Base-by-base conservation (phyloP, 768 basidiomycete genomes). In the Suillus lakei region DNA sequence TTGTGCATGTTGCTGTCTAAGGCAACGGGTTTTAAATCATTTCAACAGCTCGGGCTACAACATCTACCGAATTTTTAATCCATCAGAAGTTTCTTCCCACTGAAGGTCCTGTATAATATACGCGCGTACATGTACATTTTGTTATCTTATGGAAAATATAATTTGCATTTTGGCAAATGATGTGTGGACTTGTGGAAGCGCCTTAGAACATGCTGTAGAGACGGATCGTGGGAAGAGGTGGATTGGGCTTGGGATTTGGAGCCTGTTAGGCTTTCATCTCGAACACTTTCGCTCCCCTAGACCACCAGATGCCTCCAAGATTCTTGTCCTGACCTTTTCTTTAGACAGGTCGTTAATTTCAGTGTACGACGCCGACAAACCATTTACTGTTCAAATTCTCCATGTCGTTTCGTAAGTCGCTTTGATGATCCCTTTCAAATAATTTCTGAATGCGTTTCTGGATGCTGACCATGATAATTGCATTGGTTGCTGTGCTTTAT, bases 21-120 rank as follows among this genome's bases (percentile, higher is more conserved):
- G 34, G 55, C 39, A 18, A 51, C 26, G 30, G 53, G 30, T 54
- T 34, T 34, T 3, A 54, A 54, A 6, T 34, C 9, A 21, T 34
- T 15, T 26, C 8, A 66, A 34, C 74, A 95, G 94, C 74, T 79
- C 95, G 69, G 85, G 86, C 64, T 96, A 88, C 76, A 94, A 95
- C 73, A 86, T 95, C 60, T 92, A 93, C 72, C 80, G 86, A 65
- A 81, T 91, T 13, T 65, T 86, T 32, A 70, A 86, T 60, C 78
- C 82, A 3, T 5, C 64, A 55, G 30, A 63, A 21, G 16, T 28
- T 59, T 59, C 38, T 7, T 59, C 38, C 26, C 26, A 41, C 21
- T 59, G 18, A 41, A 13, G 18, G 26, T 10, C 13, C 38, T 39
- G 36, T 39, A 58, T 21, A 54, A 41, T 59, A 59, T 18, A 39